Evolutionary conservation across 1,284 basidiomycete species (phyloP), one percentile per base, ranked within the genome.

Genomic region (Cutaneotrichosporon daszewskae): DNA sequence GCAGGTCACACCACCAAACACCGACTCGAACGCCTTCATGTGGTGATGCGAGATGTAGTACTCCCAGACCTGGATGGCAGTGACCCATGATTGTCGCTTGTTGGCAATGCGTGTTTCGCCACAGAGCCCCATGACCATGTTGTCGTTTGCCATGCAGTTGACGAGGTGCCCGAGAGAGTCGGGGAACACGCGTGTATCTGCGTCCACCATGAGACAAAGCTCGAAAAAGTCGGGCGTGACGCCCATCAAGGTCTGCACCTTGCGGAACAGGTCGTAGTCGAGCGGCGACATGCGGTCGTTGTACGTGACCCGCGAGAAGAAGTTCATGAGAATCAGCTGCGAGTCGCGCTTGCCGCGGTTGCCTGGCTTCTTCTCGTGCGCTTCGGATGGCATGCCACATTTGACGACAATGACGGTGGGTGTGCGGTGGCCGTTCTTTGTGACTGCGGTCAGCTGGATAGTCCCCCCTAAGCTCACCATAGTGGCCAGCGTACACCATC

Each of bases 221-320:
- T 99, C 95, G 62, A 98, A 98, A 70, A 88, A 97, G 72, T 99
- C 95, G 1, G 95, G 92, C 1, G 95, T 97, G n/a, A 97, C 88
- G 29, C 95, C 94, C 88, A 96, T 97, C 36, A 98, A 78, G 32
- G 87, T 79, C 59, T 97, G 91, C 7, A 92, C 81, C 75, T 98
- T 98, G 48, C 94, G 82, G 78, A 99, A 99, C 17, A 99, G 76
- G 71, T 98, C 95, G 65, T 90, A 98, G 68, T 98, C 95, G 60
- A 99, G 79, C 10, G 95, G 95, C 14, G 81, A 81, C 92, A 98
- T 98, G 52, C 91, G 85, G 66, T 98, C 95, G 68, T 98, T 97
- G 74, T 97, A 99, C 12, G 95, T 99, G 60, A 97, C 91, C 36
- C 88, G 83, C 42, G 90, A 92, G 76, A 98, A 96, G 72, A 99